Evolutionary conservation across 1,139 yeast species (phyloP), one percentile per base, ranked within the genome.

Genomic region (Groenewaldozyma auringiensis): DNA sequence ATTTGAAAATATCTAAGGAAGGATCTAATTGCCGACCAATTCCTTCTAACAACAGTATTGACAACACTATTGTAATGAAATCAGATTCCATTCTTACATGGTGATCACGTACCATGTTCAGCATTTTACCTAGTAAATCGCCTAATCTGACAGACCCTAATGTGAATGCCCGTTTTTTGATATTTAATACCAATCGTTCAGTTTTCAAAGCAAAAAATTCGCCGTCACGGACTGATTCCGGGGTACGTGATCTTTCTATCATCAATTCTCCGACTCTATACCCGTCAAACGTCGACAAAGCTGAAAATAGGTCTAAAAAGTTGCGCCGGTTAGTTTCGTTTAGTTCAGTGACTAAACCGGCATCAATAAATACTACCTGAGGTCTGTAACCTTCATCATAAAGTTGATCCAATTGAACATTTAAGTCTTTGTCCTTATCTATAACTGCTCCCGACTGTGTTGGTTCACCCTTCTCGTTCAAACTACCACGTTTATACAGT

Each of bases 81-180:
- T 92, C 98, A 4, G 95, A 94, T 60, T 92, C 99, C 96, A 94
- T 85, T 60, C 96, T 75, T 18, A 92, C 98, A 63, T 94, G 99
- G 62, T 92, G 98, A 16, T 72, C 71, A 48, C 97, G 74, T 16
- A 94, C 97, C 96, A 92, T 88, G 1, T 81, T 71, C 50, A 92
- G 72, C 70, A 92, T 92, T 59, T 81, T 84, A 55, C 88, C 94
- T 48, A 92, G 70, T 50, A 94, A 71, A 60, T 89, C 97, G 2
- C 97, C 97, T 51, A 92, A 84, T 42, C 94, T 83, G 20, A 94
- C 83, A 45, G 87, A 84, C 0, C 98, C 98, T 46, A 92, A 69
- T 0, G 97, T 87, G 62, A 92, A 92, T 0, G 98, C 89, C 48
- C 95, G 72, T 60, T 83, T 77, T 60, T 85, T 87, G 63, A 92